Evolutionary conservation across 2,329 filamentous ascomycete genomes (phyloP).

Genomic region (Xylaria sp.): DNA sequence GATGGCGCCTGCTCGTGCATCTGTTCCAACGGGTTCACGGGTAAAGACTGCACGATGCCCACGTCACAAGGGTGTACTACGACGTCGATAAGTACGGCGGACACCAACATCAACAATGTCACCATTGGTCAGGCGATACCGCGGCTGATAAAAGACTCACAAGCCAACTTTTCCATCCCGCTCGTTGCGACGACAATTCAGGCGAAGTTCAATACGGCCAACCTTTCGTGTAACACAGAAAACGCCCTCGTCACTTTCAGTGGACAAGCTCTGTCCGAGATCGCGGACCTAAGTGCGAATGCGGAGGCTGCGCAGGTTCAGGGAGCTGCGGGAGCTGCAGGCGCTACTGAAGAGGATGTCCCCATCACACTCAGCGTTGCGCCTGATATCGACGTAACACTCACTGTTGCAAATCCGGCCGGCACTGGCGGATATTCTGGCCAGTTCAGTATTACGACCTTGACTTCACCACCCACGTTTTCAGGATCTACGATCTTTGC

Average conservation of each 20-base stretch:
- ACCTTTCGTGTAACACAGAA: slow-evolving; percentile 79
- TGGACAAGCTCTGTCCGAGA: slow-evolving; percentile 45
- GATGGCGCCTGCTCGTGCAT: slow-evolving; percentile 78
- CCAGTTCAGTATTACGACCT: slow-evolving; percentile 29
- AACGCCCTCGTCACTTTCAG: slow-evolving; percentile 89
- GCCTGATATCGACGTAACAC: slow-evolving; percentile 39
- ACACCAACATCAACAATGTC: slow-evolving; percentile 60
- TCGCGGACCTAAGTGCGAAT: slow-evolving; percentile 27
- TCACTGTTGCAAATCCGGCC: slow-evolving; percentile 32
- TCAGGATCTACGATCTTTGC: slow-evolving; percentile 37
- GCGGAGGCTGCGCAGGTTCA: slow-evolving; percentile 23
- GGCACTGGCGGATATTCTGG: slow-evolving; percentile 24
- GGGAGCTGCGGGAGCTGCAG: slow-evolving; percentile 24
- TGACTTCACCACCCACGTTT: slow-evolving; percentile 25
- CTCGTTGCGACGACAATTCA: slow-evolving; percentile 72
- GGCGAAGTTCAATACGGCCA: slow-evolving; percentile 72
- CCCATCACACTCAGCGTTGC: slow-evolving; percentile 38
- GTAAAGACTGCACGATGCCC: slow-evolving; percentile 52
- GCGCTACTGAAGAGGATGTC: slow-evolving; percentile 26
- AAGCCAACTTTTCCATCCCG: slow-evolving; percentile 73
- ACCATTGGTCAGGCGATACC: slow-evolving; percentile 82
- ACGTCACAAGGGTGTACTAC: slow-evolving; percentile 57
- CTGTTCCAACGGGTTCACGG: slow-evolving; percentile 85
- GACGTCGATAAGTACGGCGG: slow-evolving; percentile 46
- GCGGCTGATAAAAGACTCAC: slow-evolving; percentile 67